Conservation (phyloP, 148 eudicot genomes). For the Pouteria glomerata region DNA sequence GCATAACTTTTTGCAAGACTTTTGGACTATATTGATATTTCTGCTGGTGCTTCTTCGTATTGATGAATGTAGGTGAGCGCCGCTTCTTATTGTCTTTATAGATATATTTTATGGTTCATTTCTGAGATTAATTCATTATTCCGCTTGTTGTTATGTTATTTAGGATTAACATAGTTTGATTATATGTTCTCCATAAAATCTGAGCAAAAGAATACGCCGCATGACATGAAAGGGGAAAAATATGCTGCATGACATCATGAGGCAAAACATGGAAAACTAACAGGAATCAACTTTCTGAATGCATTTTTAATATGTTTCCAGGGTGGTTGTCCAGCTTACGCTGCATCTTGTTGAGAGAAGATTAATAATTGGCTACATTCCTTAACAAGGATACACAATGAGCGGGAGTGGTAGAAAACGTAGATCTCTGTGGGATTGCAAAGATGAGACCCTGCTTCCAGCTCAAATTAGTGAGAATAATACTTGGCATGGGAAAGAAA, state of each 20-base stretch:
- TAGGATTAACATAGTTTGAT: background rate
- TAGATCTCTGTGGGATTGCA: conserved; percentile 22
- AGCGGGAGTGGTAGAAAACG: conserved; percentile 13
- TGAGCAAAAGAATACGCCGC: background rate
- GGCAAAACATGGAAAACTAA: background rate
- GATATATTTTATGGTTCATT: no score
- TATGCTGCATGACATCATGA: background rate
- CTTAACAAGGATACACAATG: conserved; percentile 11
- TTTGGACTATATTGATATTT: background rate
- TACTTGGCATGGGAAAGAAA: conserved; percentile 14
- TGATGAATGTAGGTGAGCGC: background rate
- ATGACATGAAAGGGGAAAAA: no score
- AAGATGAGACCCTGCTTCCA: conserved; percentile 18
- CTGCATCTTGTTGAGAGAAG: background rate
- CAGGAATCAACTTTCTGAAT: background rate
- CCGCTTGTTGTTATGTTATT: background rate
- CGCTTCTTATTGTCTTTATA: background rate
- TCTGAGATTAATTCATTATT: no score
- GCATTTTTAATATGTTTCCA: background rate
- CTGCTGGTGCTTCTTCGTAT: background rate
- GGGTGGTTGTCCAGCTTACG: conserved; percentile 10
- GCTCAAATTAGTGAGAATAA: conserved; percentile 6
- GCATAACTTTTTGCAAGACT: background rate
- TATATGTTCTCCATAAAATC: background rate
- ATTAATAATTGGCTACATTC: background rate